Evolutionary conservation across 1,284 basidiomycete genomes (phyloP), one percentile per base, ranked within the genome.

Genomic region (Athelia psychrophila): DNA sequence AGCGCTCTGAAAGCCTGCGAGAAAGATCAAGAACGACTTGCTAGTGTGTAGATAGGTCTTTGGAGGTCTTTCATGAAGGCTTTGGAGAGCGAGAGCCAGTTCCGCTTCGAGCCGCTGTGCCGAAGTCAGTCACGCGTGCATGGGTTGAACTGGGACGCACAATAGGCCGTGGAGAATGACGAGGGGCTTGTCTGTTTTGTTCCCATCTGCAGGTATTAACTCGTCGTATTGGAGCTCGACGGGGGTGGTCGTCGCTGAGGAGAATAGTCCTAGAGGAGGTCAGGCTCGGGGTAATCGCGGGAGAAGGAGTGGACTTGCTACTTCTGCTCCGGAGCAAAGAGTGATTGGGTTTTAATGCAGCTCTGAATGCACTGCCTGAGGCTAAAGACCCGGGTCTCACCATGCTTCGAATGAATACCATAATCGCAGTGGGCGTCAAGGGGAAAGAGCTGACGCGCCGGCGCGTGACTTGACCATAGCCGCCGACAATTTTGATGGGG

Each of bases 101-200:
- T 93, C 50, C 91, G 78, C 64, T 91, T 91, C 50, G 83, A 88
- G 0, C 91, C 91, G 58, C 88, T 90, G 52, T 36, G 5, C 10
- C 33, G 23, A 30, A 20, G 40, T 24, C 18, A 40, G 51, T n/a
- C 38, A 22, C 38, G 13, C 27, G n/a, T 13, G 20, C 20, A 6
- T 42, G 25, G 47, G 25, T 24, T 19, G 25, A 35, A 23, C 30
- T 48, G 9, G 3, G 83, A 54, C 56, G 84, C 27, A 30, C 85
- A 86, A 82, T 42, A 88, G 71, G 1, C 85, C 86, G 56, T 88
- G 85, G n/a, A 86, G 65, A 44, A 88, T 83, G 2, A 88, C 72
- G 13, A 88, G 66, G 0, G 85, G 76, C 30, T 58, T 60, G 27
- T 78, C 69, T 0, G 64, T 72, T 54, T 66, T 70, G 54, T 75